Conservation (phyloP, 2,329 filamentous ascomycete species). For the Ceratocystis variospora region DNA sequence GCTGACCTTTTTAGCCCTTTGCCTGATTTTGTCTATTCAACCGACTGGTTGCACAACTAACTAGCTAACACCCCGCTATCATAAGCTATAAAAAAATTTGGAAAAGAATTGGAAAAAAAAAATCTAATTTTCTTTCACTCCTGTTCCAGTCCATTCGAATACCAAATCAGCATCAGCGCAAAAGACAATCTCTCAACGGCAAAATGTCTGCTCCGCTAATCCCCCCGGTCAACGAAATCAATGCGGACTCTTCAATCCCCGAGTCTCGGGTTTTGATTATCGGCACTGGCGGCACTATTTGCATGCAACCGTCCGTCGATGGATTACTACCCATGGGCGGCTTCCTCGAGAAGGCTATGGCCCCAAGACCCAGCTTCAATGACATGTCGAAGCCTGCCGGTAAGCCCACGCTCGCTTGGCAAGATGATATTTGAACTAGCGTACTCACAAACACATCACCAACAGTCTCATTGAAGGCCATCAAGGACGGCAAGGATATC, state of each 20-base stretch:
- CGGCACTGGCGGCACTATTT: conserved; percentile 82
- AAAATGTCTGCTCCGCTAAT: conserved; percentile 17
- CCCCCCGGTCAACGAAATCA: conserved; percentile 17
- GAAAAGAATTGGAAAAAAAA: neutral
- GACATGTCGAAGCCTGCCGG: conserved; percentile 35
- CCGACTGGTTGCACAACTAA: neutral
- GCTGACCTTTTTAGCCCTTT: neutral
- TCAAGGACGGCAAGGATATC: conserved; percentile 36
- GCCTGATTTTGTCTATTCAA: neutral
- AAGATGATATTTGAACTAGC: neutral
- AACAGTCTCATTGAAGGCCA: conserved; percentile 38
- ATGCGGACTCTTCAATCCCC: conserved; percentile 31
- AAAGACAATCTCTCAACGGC: neutral
- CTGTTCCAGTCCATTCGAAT: neutral
- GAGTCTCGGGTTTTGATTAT: conserved; percentile 78
- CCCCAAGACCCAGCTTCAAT: conserved; percentile 72
- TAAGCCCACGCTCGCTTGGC: conserved; percentile 19
- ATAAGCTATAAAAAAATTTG: neutral
- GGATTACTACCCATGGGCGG: conserved; percentile 68
- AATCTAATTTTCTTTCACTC: neutral
- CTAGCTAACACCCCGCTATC: neutral
- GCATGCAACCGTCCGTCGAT: conserved; percentile 70
- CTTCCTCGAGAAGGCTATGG: conserved; percentile 72
- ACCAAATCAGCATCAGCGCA: neutral
- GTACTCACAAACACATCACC: neutral